Evolutionary conservation across 805 yeast species (phyloP), one percentile per base, ranked within the genome.

Genomic region (Yueomyces sinensis): DNA sequence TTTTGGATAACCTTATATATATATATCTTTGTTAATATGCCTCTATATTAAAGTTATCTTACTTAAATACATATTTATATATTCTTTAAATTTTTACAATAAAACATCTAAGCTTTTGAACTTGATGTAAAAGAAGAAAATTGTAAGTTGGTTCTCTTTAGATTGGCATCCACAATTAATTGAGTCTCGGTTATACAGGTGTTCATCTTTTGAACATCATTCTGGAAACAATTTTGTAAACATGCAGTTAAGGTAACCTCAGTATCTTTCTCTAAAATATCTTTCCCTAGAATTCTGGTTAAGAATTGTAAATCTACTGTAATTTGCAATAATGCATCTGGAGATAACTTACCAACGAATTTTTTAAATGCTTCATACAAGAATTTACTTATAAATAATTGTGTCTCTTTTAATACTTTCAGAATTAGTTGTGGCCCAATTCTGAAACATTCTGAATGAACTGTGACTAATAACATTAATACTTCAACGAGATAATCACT

Each of bases 231-330:
- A 42, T 58, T 45, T 35, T 44, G 55, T 31, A 57, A 41, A 31
- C 47, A 49, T 5, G 58, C 58, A 30, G 41, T 43, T 17, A 54
- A 32, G 3, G 56, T 51, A 4, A 50, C 50, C 32, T 49, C 42
- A 11, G 58, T 52, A 27, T 54, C 58, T 25, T 47, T 43, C 31
- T 54, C 57, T 30, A 56, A 39, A 31, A 51, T 38, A n/a, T n/a
- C n/a, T 2, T 43, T 32, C 3, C 52, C 53, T 11, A 54, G 32
- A 29, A 52, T 47, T 32, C 42, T 52, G 32, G 65, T 61, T 47
- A 72, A 61, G 42, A 73, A 72, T 44, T 70, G 72, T 19, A 73
- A 45, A 43, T 74, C 81, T 3, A 74, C 65, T 0, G 67, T 59
- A 2, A 65, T 59, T 47, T 74, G 80, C 35, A 68, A 52, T 29